Base-by-base conservation (phyloP, 2,329 filamentous ascomycete genomes). In the Curvularia verruculosa region DNA sequence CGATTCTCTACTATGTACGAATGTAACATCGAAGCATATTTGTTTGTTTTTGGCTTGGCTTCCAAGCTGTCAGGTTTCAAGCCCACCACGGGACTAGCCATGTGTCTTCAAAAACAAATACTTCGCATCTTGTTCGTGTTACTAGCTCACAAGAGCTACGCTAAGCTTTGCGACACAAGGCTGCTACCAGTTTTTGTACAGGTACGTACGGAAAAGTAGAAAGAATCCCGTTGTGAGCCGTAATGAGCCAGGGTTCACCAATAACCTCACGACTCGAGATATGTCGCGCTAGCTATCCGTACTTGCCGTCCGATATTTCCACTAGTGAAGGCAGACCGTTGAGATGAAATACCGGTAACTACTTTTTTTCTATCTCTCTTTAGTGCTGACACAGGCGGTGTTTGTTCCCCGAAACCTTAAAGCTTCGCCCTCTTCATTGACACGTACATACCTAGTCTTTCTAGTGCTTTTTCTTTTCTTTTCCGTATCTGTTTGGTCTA, bases 381-480 rank as follows among this genome's bases (percentile, higher is more conserved):
- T 49, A 49, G 46, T 49, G 46, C 31, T 49, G 46, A 39, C 46
- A 41, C 24, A 15, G n/a, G 8, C 21, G 19, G 10, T 49, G 15
- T 9, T 26, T 49, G 34, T 37, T 37, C 34, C 23, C 46, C 46
- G 23, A 26, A 49, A 49, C 23, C 46, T 31, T 49, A 49, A 45
- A 45, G 26, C 26, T 21, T 29, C 12, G 12, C n/a, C 18, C 15
- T 31, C 18, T 21, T 13, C 9, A 5, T 21, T 12, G 13, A 29
- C 15, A 5, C 26, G 3, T 13, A 26, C 18, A 13, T 45, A 7
- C 43, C 18, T 7, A n/a, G 24, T 31, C 24, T 28, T 44, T 44
- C 41, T 13, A 44, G 21, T 13, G 13, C 3, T 41, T 2, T 21
- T 21, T 29, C 24, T 41, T 41, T 41, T 13, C 21, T 41, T 41